Conservation (phyloP, 139 green algal species). For the Chlorella sp. region DNA sequence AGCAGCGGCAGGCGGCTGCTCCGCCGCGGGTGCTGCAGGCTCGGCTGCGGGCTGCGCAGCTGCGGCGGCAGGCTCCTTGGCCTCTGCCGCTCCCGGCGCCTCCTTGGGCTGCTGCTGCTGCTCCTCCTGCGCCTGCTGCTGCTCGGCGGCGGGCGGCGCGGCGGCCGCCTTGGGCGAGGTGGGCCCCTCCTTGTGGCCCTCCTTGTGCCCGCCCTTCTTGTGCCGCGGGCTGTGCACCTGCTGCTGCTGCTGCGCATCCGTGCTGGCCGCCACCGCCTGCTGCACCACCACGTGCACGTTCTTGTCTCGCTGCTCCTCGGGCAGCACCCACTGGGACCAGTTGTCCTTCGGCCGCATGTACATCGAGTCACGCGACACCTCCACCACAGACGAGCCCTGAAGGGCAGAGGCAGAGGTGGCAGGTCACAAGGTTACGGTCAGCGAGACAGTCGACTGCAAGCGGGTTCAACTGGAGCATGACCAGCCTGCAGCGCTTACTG, state of each 20-base stretch:
- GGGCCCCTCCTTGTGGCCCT: background rate
- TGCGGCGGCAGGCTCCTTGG: background rate
- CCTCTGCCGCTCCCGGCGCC: background rate
- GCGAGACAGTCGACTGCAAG: no score
- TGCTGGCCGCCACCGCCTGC: conserved; percentile 13
- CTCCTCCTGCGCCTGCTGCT: background rate
- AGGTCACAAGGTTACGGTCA: no score
- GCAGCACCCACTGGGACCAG: conserved; percentile 82
- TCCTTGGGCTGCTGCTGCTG: background rate
- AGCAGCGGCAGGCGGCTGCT: no score
- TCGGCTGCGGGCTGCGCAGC: no score
- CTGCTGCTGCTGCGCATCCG: conserved; percentile 9
- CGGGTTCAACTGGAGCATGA: no score
- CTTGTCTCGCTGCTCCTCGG: conserved; percentile 65
- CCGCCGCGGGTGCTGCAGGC: no score
- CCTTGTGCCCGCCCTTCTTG: background rate
- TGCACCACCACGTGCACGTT: conserved; percentile 34
- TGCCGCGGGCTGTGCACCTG: background rate
- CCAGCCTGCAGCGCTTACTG: no score
- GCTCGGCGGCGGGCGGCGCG: background rate
- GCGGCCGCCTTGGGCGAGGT: background rate
- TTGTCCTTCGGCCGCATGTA: conserved; percentile 63
- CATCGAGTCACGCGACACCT: conserved; percentile 66
- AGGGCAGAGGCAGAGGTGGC: background rate
- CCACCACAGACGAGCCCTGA: conserved; percentile 52